phyloP scores from a whole-genome alignment of 1,139 yeast genomes.

The Kluyveromyces sp. region DNA sequence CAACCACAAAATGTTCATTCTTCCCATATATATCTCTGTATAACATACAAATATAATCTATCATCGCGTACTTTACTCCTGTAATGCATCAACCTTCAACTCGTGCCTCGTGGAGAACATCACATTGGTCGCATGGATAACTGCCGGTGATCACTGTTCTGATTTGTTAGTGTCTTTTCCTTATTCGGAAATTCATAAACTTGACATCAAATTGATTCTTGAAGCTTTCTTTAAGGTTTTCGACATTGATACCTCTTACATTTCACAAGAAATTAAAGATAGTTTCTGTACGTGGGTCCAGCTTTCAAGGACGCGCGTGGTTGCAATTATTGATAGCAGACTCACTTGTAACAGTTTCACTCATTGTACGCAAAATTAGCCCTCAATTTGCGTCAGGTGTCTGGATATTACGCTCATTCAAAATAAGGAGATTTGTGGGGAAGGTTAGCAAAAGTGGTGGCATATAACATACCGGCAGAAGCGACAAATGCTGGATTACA shows the following conservation, averaged over 20 bases:
- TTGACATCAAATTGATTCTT: not conserved
- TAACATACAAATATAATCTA: conserved; percentile 8
- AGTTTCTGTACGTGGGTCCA: no score
- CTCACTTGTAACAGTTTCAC: not conserved
- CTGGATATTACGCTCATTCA: not conserved
- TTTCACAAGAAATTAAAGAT: not conserved
- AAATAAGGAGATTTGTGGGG: not conserved
- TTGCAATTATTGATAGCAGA: not conserved
- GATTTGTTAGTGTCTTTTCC: not conserved
- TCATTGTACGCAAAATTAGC: not conserved
- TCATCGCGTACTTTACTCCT: conserved; percentile 6
- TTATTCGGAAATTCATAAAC: conserved; percentile 4
- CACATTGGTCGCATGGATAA: no score
- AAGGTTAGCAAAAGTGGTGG: not conserved
- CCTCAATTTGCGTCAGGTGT: not conserved
- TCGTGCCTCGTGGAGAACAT: not conserved
- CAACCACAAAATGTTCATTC: not conserved
- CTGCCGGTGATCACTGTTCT: not conserved
- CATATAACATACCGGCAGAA: no score
- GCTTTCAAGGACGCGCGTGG: no score
- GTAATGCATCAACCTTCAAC: not conserved
- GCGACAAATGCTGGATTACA: no score
- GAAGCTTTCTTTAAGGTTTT: not conserved
- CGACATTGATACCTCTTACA: not conserved
- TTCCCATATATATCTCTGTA: conserved; percentile 8